Evolutionary conservation across 257 asterid genomes (phyloP), one percentile per base, ranked within the genome.

Genomic region (Nicotiana obtusifolia): DNA sequence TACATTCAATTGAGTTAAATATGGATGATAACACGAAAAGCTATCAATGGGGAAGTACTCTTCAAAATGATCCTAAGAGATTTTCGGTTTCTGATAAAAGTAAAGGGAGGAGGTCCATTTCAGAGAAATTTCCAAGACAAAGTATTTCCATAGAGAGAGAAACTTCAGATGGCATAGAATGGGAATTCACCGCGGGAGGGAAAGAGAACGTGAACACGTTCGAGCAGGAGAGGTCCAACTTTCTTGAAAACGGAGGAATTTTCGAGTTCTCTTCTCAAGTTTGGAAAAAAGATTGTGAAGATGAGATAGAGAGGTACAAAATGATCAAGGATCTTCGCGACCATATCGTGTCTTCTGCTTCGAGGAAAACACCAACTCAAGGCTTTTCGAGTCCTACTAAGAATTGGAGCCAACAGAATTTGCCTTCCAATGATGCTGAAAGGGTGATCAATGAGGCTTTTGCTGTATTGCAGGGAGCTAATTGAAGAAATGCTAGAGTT

Each of bases 251-350:
- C 4, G 87, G 85, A 35, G 87, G 87, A 24, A 16, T 86, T 41
- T 87, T 90, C 19, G 96, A 92, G 31, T 87, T 91, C 75, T 81
- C 91, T n/a, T 87, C 95, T 2, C 84, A 80, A 13, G 82, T 88
- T 22, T 91, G 91, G 97, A 88, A 89, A 84, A 90, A 82, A 69
- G 92, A 90, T 10, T 76, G 81, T 1, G 97, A 93, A 83, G 99
- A 91, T 26, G 98, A 95, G 77, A 86, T 92, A 53, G 93, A 93
- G 90, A 90, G 99, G 69, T 93, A 93, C 80, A 92, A 93, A 57
- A 91, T 93, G 95, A 95, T 95, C 69, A 92, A 93, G 82, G 92
- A 95, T 80, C 93, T 95, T 3, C 89, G 99, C 76, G 97, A 95
- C 82, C 97, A 93, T 59, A 89, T 92, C 16, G 99, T 95, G 0